These are phyloP conservation scores for Scheffersomyces segobiensis DNA, from an alignment of 1,139 yeast species.

Conservation along the genomic window DNA sequence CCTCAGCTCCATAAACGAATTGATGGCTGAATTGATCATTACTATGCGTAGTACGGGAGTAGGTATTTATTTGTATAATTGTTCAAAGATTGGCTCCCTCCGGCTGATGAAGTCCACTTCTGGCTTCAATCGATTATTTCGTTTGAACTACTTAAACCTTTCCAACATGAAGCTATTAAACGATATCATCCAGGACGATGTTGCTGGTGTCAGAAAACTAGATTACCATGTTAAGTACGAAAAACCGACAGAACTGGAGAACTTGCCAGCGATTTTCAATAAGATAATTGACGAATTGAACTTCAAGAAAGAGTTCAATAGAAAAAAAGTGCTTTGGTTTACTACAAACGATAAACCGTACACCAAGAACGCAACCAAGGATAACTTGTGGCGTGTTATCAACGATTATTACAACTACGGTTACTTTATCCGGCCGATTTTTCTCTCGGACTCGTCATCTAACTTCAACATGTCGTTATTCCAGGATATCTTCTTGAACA, in stretches of 20 bases:
- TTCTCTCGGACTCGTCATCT: slow-evolving; percentile 31
- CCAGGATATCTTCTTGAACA: slow-evolving; percentile 54
- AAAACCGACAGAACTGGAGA: slow-evolving; percentile 8
- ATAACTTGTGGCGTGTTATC: slow-evolving; percentile 55
- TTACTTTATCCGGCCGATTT: slow-evolving; percentile 55
- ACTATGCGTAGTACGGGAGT: slow-evolving; percentile 64
- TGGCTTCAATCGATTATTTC: slow-evolving; percentile 32
- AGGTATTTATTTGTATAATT: slow-evolving; percentile 64
- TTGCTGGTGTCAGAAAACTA: slow-evolving; percentile 17
- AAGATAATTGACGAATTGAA: slow-evolving; percentile 37
- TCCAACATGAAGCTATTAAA: slow-evolving; percentile 41
- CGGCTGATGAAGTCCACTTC: slow-evolving; percentile 27
- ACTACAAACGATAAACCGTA: slow-evolving; percentile 45
- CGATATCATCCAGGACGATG: slow-evolving; percentile 33
- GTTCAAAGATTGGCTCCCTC: slow-evolving; percentile 24
- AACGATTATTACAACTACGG: slow-evolving; percentile 43
- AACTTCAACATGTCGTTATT: slow-evolving; percentile 54
- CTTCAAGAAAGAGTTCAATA: slow-evolving; percentile 30
- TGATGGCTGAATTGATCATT: slow-evolving; percentile 59
- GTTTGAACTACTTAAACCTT: slow-evolving; percentile 38
- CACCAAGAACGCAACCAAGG: slow-evolving; percentile 23
- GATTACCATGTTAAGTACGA: slow-evolving; percentile 16
- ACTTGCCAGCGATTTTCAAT: slow-evolving; percentile 30
- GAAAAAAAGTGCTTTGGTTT: slow-evolving; percentile 42
- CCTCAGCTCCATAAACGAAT: slow-evolving; percentile 51